Conservation (phyloP, 345 rosid species). For the Arabis alpina region DNA sequence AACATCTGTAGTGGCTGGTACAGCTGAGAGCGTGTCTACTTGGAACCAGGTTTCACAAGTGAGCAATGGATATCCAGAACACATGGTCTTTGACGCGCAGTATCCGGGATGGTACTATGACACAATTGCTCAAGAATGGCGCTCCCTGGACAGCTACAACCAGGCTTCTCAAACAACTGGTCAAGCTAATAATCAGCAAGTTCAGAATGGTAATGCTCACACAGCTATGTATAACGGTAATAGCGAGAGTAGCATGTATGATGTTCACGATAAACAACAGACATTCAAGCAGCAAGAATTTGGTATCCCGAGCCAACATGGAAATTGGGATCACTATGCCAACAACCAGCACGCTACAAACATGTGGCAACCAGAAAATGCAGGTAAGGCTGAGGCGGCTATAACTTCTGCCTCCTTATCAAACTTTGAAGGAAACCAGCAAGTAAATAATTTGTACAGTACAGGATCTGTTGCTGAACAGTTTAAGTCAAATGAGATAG, state of each 20-base stretch:
- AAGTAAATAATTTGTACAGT: conserved; percentile 50
- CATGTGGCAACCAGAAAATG: conserved; percentile 58
- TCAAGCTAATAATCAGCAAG: conserved; percentile 57
- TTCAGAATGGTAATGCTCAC: conserved; percentile 59
- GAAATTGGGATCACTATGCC: conserved; percentile 56
- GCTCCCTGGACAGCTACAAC: conserved; percentile 66
- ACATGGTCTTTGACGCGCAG: conserved; percentile 86
- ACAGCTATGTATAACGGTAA: conserved; percentile 45
- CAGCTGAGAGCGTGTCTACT: conserved; percentile 58
- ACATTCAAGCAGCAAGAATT: conserved; percentile 50
- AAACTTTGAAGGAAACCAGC: conserved; percentile 56
- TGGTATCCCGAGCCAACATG: conserved; percentile 49
- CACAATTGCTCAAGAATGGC: conserved; percentile 73
- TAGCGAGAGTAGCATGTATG: conserved; percentile 42
- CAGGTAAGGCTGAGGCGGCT: conserved; percentile 40
- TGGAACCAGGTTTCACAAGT: conserved; percentile 72
- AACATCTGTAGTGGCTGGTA: conserved; percentile 57
- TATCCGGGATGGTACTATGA: conserved; percentile 98
- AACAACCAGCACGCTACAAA: conserved; percentile 49
- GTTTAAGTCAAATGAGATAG: conserved; percentile 54
- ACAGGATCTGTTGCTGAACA: conserved; percentile 48
- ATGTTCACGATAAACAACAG: conserved; percentile 51
- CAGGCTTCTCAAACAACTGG: conserved; percentile 53
- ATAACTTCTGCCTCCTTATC: conserved; percentile 35
- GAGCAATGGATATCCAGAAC: conserved; percentile 81